phyloP scores from a whole-genome alignment of 2,329 filamentous ascomycete genomes.

The Botrytis deweyae region DNA sequence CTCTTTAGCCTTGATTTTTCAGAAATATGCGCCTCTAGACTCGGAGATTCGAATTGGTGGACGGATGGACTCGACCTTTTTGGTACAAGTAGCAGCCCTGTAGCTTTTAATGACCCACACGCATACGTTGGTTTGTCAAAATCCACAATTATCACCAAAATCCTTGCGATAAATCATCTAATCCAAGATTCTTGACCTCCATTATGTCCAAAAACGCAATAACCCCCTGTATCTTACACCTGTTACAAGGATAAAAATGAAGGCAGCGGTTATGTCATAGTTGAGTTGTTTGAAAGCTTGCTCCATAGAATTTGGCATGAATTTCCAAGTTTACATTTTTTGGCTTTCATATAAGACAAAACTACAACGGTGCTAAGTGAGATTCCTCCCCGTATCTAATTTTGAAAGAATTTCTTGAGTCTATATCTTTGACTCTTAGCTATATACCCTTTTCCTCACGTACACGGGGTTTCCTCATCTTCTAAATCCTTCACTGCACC shows the following conservation, averaged over 20 bases:
- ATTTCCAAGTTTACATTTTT: conserved; percentile 19
- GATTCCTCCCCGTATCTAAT: neutral
- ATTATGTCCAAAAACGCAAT: neutral
- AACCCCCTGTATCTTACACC: conserved; percentile 6
- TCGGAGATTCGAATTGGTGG: neutral
- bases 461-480: neutral
- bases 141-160: neutral
- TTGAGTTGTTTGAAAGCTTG: conserved; percentile 8
- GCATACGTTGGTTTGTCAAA: neutral
- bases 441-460: neutral
- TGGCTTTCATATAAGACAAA: conserved; percentile 16
- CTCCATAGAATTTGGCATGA: conserved; percentile 17
- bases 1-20: conserved; percentile 11
- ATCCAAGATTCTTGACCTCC: conserved; percentile 1
- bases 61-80: conserved; percentile 2
- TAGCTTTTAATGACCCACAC: neutral
- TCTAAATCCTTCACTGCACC: neutral
- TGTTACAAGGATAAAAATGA: conserved; percentile 4
- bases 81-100: conserved; percentile 12
- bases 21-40: neutral
- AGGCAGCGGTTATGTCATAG: conserved; percentile 21
- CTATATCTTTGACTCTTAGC: neutral
- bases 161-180: neutral
- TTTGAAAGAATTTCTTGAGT: neutral
- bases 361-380: neutral